Base-by-base conservation (phyloP, 768 basidiomycete genomes). In the Trametes cinnabarina region DNA sequence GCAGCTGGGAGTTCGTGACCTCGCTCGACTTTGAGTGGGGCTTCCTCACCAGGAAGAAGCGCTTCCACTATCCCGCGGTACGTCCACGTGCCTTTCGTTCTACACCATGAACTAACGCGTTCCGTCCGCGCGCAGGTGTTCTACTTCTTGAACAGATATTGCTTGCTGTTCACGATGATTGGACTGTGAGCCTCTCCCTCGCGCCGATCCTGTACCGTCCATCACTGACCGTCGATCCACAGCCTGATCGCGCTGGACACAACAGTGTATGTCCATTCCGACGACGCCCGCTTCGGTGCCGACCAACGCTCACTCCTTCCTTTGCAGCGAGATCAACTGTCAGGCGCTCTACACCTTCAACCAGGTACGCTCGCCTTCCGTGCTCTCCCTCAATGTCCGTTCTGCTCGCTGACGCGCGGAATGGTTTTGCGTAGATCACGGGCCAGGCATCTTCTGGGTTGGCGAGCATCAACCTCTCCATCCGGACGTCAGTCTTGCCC, bases 311-410 rank as follows among this genome's bases (percentile, higher is more conserved):
- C 23, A 32, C 43, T 43, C 30, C 20, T 40, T 20, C 28, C n/a
- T n/a, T 25, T 32, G 7, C 50, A 79, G 79, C 20, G 55, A 63
- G 56, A 53, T 81, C 54, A 71, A 77, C 50, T 81, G 79, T 58
- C 77, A 80, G 58, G 65, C 74, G 6, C 55, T 81, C 62, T 80
- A 81, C 66, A 74, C 76, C 28, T 80, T 78, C 66, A 80, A 79
- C 60, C 69, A 79, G 43, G 43, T 44, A 44, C 23, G 43, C 43
- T 44, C 12, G 6, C 37, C 37, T 39, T 39, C 17, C 37, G 43
- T 74, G 57, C 40, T 35, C 15, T 44, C 28, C 17, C 4, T 17
- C 6, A 12, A 30, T 30, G 49, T 28, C 19, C 23, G 23, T 37
- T 37, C 11, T 50, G 12, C 7, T 6, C 34, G 37, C 20, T 50